Conservation (phyloP, 305 asterid genomes). For the Fraxinus sp. region DNA sequence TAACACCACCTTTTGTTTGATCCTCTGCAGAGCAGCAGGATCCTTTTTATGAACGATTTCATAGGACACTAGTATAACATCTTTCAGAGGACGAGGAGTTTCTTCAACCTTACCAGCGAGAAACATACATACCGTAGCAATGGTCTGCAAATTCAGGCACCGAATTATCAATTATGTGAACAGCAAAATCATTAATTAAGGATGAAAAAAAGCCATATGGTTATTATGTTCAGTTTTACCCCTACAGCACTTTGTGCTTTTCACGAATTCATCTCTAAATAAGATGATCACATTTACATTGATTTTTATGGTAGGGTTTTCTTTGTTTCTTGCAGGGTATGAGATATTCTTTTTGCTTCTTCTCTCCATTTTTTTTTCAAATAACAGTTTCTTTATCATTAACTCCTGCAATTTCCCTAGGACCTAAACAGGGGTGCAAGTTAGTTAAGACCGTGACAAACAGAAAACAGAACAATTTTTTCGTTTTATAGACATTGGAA, state of each 20-base stretch:
- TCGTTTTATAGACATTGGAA: neutral
- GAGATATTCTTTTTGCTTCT: neutral
- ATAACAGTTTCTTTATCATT: neutral
- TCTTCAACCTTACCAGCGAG: constrained; percentile 99
- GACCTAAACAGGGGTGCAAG: neutral
- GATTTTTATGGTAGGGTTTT: neutral
- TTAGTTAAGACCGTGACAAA: too few relatives aligned
- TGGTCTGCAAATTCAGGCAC: constrained; percentile 50
- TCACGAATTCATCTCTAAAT: neutral
- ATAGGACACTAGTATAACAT: constrained; percentile 88
- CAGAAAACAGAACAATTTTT: too few relatives aligned
- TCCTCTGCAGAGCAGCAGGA: constrained; percentile 75
- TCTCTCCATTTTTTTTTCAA: neutral
- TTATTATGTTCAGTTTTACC: neutral
- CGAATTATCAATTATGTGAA: constrained; percentile 15
- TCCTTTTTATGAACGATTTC: constrained; percentile 92
- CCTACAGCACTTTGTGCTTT: neutral
- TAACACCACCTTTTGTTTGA: constrained; percentile 82
- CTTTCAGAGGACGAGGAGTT: constrained; percentile 96
- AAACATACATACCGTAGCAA: constrained; percentile 93
- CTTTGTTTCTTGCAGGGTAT: neutral
- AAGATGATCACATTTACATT: neutral
- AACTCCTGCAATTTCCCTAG: neutral
- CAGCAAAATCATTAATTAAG: neutral
- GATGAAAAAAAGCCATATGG: neutral